Conservation (phyloP, 1,284 basidiomycete genomes). For the Sanghuangporus weigelae region DNA sequence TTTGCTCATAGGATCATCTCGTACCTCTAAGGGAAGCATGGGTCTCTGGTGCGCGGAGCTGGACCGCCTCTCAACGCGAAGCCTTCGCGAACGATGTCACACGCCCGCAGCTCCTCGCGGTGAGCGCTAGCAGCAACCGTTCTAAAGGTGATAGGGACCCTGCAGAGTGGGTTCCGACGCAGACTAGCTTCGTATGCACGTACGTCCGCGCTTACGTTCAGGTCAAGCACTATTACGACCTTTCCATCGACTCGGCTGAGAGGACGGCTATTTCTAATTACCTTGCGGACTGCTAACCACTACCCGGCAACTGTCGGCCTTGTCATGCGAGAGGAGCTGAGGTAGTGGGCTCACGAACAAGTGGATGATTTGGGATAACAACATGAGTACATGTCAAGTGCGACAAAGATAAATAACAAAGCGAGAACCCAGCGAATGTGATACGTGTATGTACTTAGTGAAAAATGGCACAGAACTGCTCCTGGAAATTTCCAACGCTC, state of each 20-base stretch:
- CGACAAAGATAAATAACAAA: too few relatives aligned
- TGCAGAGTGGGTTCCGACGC: constrained; percentile 44
- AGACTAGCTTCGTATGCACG: constrained; percentile 40
- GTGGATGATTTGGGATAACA: background rate
- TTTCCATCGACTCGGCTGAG: constrained; percentile 39
- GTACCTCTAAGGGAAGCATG: constrained; percentile 52
- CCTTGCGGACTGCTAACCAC: constrained; percentile 24
- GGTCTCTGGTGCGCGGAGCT: constrained; percentile 46
- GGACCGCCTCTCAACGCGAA: constrained; percentile 43
- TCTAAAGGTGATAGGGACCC: constrained; percentile 38
- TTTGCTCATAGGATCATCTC: constrained; percentile 41
- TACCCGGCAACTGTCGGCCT: background rate
- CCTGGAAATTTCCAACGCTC: too few relatives aligned
- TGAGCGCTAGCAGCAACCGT: constrained; percentile 39
- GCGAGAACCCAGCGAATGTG: too few relatives aligned
- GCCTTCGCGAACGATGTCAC: constrained; percentile 48
- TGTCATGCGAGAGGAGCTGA: background rate
- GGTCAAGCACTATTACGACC: constrained; percentile 45
- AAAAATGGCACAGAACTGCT: too few relatives aligned
- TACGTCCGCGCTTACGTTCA: constrained; percentile 44
- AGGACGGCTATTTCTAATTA: constrained; percentile 27
- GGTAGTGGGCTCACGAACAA: background rate
- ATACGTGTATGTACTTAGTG: too few relatives aligned
- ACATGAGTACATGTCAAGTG: too few relatives aligned
- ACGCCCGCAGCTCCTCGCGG: constrained; percentile 46